Base-by-base conservation (phyloP, 2,329 filamentous ascomycete species). In the Neopestalotiopsis sp. region DNA sequence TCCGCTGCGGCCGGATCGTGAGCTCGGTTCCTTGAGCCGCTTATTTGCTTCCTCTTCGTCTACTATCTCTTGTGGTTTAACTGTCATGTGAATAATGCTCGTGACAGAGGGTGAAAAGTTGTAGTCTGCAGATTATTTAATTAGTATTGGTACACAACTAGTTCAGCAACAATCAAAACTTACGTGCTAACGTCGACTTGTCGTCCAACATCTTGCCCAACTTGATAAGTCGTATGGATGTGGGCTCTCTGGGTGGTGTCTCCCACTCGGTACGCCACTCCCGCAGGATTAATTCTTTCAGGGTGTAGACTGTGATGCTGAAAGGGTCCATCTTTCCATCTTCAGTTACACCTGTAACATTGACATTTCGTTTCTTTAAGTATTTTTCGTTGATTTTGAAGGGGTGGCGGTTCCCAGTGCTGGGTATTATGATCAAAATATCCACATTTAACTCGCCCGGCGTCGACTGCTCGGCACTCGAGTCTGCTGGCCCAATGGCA, bases 191-290 rank as follows among this genome's bases (percentile, higher is more conserved):
- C 72, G 89, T 89, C 69, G 92, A 89, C 81, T 97, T 97, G 76
- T 98, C 95, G 74, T 97, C 94, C 73, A 98, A 83, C 79, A 98
- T 84, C 78, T 95, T 94, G 65, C 95, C 95, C 81, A 97, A 96
- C 71, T 94, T 93, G 76, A 98, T 98, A 75, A 98, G 82, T 65
- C 95, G 88, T 83, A 98, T 98, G 71, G 92, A 93, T 76, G 91
- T 95, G 12, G 95, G 95, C 77, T 93, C 96, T 32, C 92, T 90
- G 1, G 95, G 95, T 76, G 93, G 91, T 17, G 90, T 84, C 76
- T 97, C 95, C 95, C 95, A 98, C 78, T 98, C 94, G 75, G 91
- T 91, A 74, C 94, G 88, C 95, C 95, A 98, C 79, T 98, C 95
- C 75, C 94, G 88, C 84, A 96, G 88, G 78, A 98, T 97, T 77